Conservation (phyloP, 768 basidiomycete genomes). For the Boletus sp. region DNA sequence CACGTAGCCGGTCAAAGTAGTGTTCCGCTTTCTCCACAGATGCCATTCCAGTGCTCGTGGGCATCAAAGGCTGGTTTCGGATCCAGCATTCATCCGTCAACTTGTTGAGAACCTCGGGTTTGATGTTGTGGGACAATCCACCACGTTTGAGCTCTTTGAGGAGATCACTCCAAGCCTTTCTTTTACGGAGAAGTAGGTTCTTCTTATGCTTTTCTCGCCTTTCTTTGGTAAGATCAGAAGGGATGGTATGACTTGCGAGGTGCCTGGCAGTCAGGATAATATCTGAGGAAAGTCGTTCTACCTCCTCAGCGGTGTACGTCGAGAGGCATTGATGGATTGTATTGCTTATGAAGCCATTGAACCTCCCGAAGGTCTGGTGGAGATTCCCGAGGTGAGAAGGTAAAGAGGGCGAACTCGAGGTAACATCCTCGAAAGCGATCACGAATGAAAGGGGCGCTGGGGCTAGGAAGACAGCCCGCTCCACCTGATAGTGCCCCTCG, state of each 20-base stretch:
- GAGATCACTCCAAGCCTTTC: conserved; percentile 88
- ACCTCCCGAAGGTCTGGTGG: conserved; percentile 49
- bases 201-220: conserved; percentile 65
- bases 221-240: conserved; percentile 43
- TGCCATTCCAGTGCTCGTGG: conserved; percentile 19
- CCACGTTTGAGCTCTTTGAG: conserved; percentile 82
- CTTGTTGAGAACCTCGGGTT: conserved; percentile 61
- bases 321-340: conserved; percentile 45
- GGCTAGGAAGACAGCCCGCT: conserved; percentile 8
- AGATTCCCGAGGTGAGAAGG: conserved; percentile 49
- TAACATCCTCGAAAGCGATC: not conserved
- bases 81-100: conserved; percentile 61
- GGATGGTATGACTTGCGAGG: conserved; percentile 48
- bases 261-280: conserved; percentile 62
- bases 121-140: conserved; percentile 72
- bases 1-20: conserved; percentile 65
- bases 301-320: conserved; percentile 37
- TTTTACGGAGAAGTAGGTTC: conserved; percentile 74
- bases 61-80: conserved; percentile 54
- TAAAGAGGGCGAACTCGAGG: not conserved
- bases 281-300: conserved; percentile 57
- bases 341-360: conserved; percentile 41
- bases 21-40: conserved; percentile 47
- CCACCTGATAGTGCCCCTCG: conserved; percentile 28
- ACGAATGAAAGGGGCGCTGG: not conserved